phyloP scores from a whole-genome alignment of 1,284 basidiomycete species.

The Trichosporon faecale region DNA sequence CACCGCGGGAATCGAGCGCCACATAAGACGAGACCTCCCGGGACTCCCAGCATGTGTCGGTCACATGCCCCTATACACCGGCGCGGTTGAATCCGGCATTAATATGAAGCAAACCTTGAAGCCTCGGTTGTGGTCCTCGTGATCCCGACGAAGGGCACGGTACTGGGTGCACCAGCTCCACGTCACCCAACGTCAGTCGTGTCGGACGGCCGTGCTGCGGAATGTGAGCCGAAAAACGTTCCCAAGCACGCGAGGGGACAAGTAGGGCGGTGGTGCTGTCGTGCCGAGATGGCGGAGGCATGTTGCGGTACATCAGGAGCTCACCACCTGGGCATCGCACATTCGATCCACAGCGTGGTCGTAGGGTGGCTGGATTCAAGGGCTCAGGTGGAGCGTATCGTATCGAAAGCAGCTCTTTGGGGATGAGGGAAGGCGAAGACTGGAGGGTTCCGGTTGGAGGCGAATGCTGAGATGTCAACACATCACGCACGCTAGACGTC shows the following conservation, averaged over 20 bases:
- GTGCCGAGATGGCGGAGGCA: neutral
- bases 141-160: neutral
- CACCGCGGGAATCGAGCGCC: neutral
- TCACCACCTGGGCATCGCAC: too few species aligned
- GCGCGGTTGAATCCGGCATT: neutral
- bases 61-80: neutral
- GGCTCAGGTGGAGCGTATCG: neutral
- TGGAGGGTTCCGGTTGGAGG: too few species aligned
- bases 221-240: neutral
- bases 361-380: neutral
- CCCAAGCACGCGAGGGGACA: neutral
- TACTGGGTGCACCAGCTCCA: neutral
- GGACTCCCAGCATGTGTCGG: neutral
- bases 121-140: neutral
- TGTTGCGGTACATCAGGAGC: too few species aligned
- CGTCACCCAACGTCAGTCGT: neutral
- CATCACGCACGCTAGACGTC: too few species aligned
- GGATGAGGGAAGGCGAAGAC: too few species aligned
- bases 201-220: neutral
- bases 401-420: neutral
- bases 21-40: neutral
- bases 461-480: too few species aligned
- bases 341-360: neutral
- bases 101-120: neutral
- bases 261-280: neutral